Evolutionary conservation across 2,329 filamentous ascomycete species (phyloP).

Genomic region (Botrytis paeoniae): DNA sequence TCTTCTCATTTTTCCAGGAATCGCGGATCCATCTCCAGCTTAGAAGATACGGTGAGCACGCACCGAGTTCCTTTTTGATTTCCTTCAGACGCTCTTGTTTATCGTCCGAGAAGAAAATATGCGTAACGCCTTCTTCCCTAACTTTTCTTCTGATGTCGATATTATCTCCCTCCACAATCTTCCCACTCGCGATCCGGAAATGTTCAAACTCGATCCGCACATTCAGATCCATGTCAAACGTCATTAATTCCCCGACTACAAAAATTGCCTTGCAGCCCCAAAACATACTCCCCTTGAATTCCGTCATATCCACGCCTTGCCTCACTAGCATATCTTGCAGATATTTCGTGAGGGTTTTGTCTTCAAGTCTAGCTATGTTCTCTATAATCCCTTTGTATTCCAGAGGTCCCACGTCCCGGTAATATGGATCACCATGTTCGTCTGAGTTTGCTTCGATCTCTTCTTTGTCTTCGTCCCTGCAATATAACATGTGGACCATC

Average conservation of each 20-base stretch:
- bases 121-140: constrained; percentile 60
- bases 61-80: constrained; percentile 48
- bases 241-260: constrained; percentile 35
- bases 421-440: constrained; percentile 78
- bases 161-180: constrained; percentile 26
- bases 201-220: not conserved
- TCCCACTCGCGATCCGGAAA: not conserved
- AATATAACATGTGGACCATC: constrained; percentile 68
- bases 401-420: constrained; percentile 61
- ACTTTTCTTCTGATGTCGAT: constrained; percentile 45
- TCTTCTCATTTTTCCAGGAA: constrained; percentile 75
- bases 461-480: constrained; percentile 53
- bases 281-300: constrained; percentile 53
- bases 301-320: constrained; percentile 45
- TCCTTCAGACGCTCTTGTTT: constrained; percentile 38
- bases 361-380: constrained; percentile 47
- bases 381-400: constrained; percentile 57
- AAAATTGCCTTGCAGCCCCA: constrained; percentile 37
- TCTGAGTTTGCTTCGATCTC: constrained; percentile 65
- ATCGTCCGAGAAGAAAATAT: constrained; percentile 59
- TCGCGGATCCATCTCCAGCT: constrained; percentile 69
- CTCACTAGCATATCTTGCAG: constrained; percentile 26
- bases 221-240: not conserved
- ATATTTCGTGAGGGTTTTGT: constrained; percentile 34
- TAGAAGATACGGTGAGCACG: constrained; percentile 62